Base-by-base conservation (phyloP, 2,329 filamentous ascomycete genomes). In the Fusarium sp. region DNA sequence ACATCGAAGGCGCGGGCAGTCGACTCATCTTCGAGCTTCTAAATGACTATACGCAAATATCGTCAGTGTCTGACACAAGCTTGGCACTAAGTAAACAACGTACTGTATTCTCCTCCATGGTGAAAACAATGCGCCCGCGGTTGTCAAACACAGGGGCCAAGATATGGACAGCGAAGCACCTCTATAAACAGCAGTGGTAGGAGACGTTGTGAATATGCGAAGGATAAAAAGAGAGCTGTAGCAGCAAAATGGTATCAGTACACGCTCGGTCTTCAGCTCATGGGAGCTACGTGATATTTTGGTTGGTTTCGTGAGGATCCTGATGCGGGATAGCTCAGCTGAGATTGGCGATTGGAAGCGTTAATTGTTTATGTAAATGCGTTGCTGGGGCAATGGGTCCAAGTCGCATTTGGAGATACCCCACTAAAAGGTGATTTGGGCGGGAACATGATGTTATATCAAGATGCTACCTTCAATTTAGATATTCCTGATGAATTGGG, bases 21-120 rank as follows among this genome's bases (percentile, higher is more conserved):
- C 78, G 75, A 63, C 77, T 80, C 43, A 71, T 68, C 44, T 75
- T 79, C 42, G 76, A 78, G 56, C 48, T 66, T 67, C 77, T 72
- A 65, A 76, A 70, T 16, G 71, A 44, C 77, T 78, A 56, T 20
- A 20, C 49, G 47, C 21, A 37, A 47, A 56, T 29, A 53, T 55
- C 62, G 57, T 67, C 20, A 59, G 28, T 49, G 33, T 52, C 29
- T 53, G 39, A 47, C 31, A 41, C 35, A 39, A 24, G 24, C 20
- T 47, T n/a, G 20, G 11, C 15, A 21, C 28, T 21, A 47, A 35
- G 37, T 31, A 54, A 53, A 43, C 42, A 66, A 65, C 68, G 18
- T 66, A 80, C 78, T 57, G 76, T 71, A 46, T 74, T 76, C 57
- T 80, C 78, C 20, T 79, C 77, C 78, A 80, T 80, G 62, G 60